Evolutionary conservation across 2,329 filamentous ascomycete species (phyloP), one percentile per base, ranked within the genome.

Genomic region (Talaromyces sp.): DNA sequence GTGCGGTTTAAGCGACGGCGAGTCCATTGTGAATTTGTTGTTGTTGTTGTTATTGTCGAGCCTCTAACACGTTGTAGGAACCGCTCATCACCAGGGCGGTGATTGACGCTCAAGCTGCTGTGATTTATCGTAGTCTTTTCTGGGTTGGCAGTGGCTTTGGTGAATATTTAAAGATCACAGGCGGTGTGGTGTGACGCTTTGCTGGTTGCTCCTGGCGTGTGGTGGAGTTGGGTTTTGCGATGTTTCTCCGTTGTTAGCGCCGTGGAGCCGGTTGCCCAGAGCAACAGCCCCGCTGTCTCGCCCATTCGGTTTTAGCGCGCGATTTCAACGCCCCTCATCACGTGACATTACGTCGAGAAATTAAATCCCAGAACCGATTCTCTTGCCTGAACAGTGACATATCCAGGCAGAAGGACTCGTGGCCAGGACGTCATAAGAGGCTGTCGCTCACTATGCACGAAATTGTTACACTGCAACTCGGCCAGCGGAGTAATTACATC

Each of bases 401-500:
- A 7, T 39, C 5, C 15, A 39, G 15, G 15, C 25, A 28, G 10
- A 28, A 53, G 17, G 7, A 30, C 11, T 53, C 13, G 19, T 30
- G 19, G 4, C 4, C 19, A 30, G 44, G 19, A 22, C 19, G 5
- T 22, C 27, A 17, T 9, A 1, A 53, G 28, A n/a, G 33, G 33
- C 19, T 44, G 1, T 17, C 30, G 4, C 4, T 53, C 44, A 66
- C 58, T 17, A 98, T 99, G 95, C 92, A 93, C 77, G 95, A 99
- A 77, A 92, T 98, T 64, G 82, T 99, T 64, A 97, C 93, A 0
- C 81, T 99, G 53, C 95, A 99, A 81, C 87, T 98, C 63, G 95
- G 95, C 51, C 89, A 96, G 73, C 88, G 90, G 72, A 93, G 90
- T 74, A 99, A 99, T 75, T 96, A 97, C 71, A 80, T 96, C 25